Conservation (phyloP, 2,329 filamentous ascomycete species). For the Aureobasidium namibiae region DNA sequence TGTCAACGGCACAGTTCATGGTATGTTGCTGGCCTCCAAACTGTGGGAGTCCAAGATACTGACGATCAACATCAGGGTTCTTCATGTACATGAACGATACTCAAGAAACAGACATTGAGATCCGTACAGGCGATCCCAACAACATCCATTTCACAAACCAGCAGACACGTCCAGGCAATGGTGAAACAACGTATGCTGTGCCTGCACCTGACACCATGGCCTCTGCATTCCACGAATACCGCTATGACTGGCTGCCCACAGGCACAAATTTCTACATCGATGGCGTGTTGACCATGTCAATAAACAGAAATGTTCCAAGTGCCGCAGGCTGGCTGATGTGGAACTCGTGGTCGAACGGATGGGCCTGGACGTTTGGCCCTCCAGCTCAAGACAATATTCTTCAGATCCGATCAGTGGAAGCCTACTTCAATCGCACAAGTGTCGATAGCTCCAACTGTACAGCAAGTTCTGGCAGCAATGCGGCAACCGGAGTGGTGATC, state of each 20-base stretch:
- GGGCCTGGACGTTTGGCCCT: constrained; percentile 65
- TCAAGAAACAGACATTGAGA: constrained; percentile 72
- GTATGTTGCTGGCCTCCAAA: constrained; percentile 22
- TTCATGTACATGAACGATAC: constrained; percentile 79
- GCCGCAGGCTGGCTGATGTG: constrained; percentile 58
- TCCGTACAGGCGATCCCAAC: constrained; percentile 11
- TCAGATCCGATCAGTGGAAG: constrained; percentile 61
- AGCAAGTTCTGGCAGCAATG: neutral
- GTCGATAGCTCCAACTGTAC: neutral
- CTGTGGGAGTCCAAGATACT: neutral
- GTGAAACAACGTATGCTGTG: constrained; percentile 53
- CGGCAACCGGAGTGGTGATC: neutral
- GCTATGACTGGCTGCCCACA: constrained; percentile 62
- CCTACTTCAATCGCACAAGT: constrained; percentile 58
- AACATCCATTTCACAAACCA: constrained; percentile 44
- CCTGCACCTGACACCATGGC: constrained; percentile 51
- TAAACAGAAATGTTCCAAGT: constrained; percentile 40
- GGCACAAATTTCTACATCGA: constrained; percentile 64
- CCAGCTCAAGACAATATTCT: constrained; percentile 55
- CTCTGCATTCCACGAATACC: constrained; percentile 70
- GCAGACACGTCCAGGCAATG: constrained; percentile 55
- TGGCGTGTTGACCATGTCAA: constrained; percentile 47
- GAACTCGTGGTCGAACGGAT: constrained; percentile 52
- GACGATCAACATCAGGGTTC: constrained; percentile 35
- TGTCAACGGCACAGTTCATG: constrained; percentile 60